Conservation (phyloP, 2,329 filamentous ascomycete species). For the Exophiala sp. region DNA sequence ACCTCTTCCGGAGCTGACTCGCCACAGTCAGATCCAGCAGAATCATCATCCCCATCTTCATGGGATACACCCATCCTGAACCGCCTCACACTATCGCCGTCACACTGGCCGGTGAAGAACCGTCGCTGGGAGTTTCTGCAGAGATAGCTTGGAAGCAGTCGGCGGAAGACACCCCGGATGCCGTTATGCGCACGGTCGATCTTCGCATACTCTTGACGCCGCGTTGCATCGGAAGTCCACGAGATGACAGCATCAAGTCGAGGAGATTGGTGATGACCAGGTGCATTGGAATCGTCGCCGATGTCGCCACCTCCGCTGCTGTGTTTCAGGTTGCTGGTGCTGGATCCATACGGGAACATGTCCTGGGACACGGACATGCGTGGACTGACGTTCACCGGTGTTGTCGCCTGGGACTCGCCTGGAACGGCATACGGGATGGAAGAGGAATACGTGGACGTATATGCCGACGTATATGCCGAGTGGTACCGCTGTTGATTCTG, state of each 20-base stretch:
- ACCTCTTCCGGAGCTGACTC: too few relatives aligned
- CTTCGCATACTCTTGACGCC: conserved; percentile 48
- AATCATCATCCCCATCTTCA: conserved; percentile 15
- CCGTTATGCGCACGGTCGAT: conserved; percentile 43
- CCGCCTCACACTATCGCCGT: conserved; percentile 43
- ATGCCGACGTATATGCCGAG: too few relatives aligned
- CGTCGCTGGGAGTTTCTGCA: conserved; percentile 33
- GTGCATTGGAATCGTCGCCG: not conserved
- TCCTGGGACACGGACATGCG: not conserved
- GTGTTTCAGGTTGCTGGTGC: not conserved
- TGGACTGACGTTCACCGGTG: not conserved
- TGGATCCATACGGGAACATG: not conserved
- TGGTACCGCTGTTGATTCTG: not conserved
- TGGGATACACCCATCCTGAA: conserved; percentile 42
- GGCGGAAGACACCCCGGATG: conserved; percentile 39
- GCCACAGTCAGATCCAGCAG: too few relatives aligned
- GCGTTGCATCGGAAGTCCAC: conserved; percentile 43
- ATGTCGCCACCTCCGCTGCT: not conserved
- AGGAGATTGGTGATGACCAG: conserved; percentile 25
- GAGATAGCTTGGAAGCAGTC: conserved; percentile 39
- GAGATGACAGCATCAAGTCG: conserved; percentile 40
- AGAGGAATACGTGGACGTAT: not conserved
- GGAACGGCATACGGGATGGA: conserved; percentile 1
- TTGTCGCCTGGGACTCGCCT: not conserved
- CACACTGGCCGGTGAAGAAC: conserved; percentile 40